Conservation (phyloP, 345 rosid species). For the Eucalyptus pauciflora region DNA sequence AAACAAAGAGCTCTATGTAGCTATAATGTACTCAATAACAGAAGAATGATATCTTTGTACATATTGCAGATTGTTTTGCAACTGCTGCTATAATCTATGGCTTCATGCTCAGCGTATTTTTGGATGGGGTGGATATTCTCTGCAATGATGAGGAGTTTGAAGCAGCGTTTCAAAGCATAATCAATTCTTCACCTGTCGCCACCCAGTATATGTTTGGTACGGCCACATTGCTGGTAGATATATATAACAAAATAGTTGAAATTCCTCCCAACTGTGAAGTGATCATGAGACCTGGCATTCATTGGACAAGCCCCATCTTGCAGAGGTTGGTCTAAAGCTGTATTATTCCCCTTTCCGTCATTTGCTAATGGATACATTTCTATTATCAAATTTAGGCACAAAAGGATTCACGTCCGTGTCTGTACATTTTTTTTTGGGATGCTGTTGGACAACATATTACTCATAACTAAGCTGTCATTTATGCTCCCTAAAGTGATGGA, state of each 20-base stretch:
- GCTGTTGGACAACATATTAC: neutral
- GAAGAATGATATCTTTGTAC: neutral
- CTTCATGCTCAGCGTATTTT: slow-evolving; percentile 47
- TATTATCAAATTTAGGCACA: neutral
- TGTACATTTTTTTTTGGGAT: neutral
- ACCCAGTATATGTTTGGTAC: slow-evolving; percentile 61
- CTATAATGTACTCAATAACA: neutral
- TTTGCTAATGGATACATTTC: neutral
- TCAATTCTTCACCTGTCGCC: neutral
- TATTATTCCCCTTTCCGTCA: neutral
- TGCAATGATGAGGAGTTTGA: slow-evolving; percentile 76
- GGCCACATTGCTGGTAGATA: slow-evolving; percentile 75
- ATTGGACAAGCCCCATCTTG: slow-evolving; percentile 71
- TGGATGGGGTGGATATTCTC: slow-evolving; percentile 90
- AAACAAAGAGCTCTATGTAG: neutral
- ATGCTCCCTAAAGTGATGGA: neutral
- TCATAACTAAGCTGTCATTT: neutral
- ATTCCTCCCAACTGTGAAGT: slow-evolving; percentile 75
- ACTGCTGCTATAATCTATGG: neutral
- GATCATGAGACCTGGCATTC: slow-evolving; percentile 89
- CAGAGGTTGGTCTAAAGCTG: slow-evolving; percentile 49
- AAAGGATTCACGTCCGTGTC: neutral
- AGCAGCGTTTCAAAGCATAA: slow-evolving; percentile 57
- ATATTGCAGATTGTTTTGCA: neutral
- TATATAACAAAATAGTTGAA: slow-evolving; percentile 77